These are phyloP conservation scores for Globisporangium lucens DNA, from an alignment of 352 stramenopile species.

Conservation along the genomic window DNA sequence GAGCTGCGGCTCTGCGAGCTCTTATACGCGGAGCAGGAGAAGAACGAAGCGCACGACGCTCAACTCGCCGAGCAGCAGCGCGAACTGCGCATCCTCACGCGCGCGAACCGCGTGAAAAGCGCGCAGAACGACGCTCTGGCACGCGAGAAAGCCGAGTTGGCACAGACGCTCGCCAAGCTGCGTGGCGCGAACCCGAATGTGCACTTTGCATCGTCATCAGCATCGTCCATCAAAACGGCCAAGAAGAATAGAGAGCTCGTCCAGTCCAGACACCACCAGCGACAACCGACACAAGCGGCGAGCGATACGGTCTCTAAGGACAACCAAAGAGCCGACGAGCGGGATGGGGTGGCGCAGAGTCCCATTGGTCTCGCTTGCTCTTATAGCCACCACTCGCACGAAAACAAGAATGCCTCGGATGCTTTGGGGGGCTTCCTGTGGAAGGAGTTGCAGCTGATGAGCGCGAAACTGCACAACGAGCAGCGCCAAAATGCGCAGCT, in stretches of 20 bases:
- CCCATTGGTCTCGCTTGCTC: not conserved
- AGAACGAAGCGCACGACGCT: constrained; percentile 6
- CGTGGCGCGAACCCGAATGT: constrained; percentile 12
- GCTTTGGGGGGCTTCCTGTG: not conserved
- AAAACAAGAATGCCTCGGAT: not conserved
- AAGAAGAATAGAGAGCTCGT: not conserved
- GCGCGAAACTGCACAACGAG: constrained; percentile 3
- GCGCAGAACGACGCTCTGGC: constrained; percentile 9
- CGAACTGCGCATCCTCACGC: constrained; percentile 13
- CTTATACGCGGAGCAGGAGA: constrained; percentile 21
- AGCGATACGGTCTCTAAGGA: not conserved
- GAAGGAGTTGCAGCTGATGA: constrained; percentile 12
- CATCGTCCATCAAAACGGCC: not conserved
- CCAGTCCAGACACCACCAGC: not conserved
- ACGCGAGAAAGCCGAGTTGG: constrained; percentile 17
- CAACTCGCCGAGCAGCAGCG: constrained; percentile 7
- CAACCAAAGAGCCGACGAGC: not conserved
- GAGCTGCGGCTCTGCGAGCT: constrained; percentile 14
- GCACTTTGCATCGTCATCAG: not conserved
- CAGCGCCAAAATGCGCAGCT: constrained; percentile 7
- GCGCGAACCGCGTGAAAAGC: not conserved
- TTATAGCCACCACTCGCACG: too few species aligned
- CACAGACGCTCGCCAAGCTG: constrained; percentile 19
- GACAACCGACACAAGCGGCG: not conserved
- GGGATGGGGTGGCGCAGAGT: not conserved